Evolutionary conservation across 192 early-diverging fungal genomes (phyloP).

Genomic region (Coemansia asiatica): DNA sequence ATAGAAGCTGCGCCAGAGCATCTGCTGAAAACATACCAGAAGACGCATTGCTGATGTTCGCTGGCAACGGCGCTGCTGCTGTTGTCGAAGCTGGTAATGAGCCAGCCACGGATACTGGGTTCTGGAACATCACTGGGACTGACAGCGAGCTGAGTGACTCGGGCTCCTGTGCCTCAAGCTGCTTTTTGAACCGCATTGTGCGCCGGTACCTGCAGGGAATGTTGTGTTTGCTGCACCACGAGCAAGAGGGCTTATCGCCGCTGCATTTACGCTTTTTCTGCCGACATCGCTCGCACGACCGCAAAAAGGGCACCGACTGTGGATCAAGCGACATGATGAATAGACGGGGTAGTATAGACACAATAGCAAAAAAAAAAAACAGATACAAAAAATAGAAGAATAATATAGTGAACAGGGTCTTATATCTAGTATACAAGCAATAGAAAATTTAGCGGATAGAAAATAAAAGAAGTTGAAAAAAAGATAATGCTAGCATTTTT

Average conservation of each 20-base stretch:
- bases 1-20: slow-evolving; percentile 36
- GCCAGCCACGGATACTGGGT: neutral
- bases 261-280: slow-evolving; percentile 55
- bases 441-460: slow-evolving; percentile 2
- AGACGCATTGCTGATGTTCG: neutral
- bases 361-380: no score
- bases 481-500: neutral
- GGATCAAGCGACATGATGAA: slow-evolving; percentile 44
- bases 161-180: slow-evolving; percentile 28
- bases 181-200: slow-evolving; percentile 49
- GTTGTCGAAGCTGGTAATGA: neutral
- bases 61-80: neutral
- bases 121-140: slow-evolving; percentile 18
- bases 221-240: slow-evolving; percentile 43
- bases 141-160: slow-evolving; percentile 25
- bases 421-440: no score
- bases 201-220: slow-evolving; percentile 51
- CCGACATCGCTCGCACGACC: slow-evolving; percentile 53
- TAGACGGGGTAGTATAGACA: neutral
- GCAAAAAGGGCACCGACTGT: slow-evolving; percentile 44
- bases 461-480: neutral
- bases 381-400: neutral
- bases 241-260: slow-evolving; percentile 48
- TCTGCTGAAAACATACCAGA: slow-evolving; percentile 25
- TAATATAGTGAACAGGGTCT: neutral